Evolutionary conservation across 139 green algal species (phyloP).

Genomic region (Chlamydomonas schloesseri): DNA sequence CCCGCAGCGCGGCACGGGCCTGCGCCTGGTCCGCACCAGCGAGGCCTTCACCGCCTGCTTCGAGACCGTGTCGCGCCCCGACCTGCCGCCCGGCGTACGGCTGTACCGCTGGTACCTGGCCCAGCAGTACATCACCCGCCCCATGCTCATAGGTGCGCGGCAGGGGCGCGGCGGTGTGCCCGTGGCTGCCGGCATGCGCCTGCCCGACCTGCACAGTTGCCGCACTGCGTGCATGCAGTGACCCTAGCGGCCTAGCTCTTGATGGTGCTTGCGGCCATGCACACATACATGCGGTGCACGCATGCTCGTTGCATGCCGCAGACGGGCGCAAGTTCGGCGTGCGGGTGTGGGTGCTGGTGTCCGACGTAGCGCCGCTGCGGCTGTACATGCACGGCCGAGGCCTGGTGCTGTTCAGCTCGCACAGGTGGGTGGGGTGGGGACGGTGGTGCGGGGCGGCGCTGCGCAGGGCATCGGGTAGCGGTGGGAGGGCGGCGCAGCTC

Average conservation of each 20-base stretch:
- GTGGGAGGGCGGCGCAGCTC: background rate
- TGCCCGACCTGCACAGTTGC: too few species aligned
- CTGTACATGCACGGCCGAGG: slow-evolving; percentile 67
- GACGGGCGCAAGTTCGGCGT: slow-evolving; percentile 73
- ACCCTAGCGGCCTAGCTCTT: too few species aligned
- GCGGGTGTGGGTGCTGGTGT: slow-evolving; percentile 70
- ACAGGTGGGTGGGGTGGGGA: slow-evolving; percentile 36
- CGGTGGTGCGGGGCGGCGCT: background rate
- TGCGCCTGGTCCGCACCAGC: slow-evolving; percentile 58
- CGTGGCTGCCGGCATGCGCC: background rate
- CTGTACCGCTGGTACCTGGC: slow-evolving; percentile 65
- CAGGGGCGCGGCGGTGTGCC: background rate
- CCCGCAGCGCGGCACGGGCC: slow-evolving; percentile 57
- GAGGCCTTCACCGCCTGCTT: slow-evolving; percentile 66
- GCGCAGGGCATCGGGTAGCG: too few species aligned
- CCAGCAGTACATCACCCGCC: slow-evolving; percentile 62
- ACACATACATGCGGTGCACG: too few species aligned
- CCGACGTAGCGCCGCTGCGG: slow-evolving; percentile 58
- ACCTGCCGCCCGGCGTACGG: slow-evolving; percentile 37
- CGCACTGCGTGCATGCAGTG: background rate
- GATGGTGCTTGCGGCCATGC: too few species aligned
- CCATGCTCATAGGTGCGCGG: slow-evolving; percentile 51
- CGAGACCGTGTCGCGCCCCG: slow-evolving; percentile 64
- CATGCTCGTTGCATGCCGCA: too few species aligned
- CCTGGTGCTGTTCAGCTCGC: slow-evolving; percentile 65